Evolutionary conservation across 495 filamentous ascomycete genomes (phyloP).

Genomic region (Aspergillus diversus): DNA sequence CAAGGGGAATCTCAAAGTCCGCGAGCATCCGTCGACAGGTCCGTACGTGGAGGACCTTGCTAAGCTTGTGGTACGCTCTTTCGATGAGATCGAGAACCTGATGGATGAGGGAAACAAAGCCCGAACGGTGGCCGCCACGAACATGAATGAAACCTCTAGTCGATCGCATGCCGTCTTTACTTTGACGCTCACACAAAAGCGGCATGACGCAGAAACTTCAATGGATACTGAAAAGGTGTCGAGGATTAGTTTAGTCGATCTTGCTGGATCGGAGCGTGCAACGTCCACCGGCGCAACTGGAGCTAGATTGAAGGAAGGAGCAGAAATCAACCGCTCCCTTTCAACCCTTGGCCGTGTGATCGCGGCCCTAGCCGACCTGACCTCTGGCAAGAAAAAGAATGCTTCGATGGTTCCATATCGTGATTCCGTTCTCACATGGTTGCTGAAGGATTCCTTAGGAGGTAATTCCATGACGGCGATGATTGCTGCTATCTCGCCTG

Average conservation of each 20-base stretch:
- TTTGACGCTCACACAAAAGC: constrained; percentile 90
- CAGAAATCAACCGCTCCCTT: constrained; percentile 96
- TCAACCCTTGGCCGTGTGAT: constrained; percentile 98
- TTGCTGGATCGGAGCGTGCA: constrained; percentile 96
- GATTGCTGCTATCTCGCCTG: constrained; percentile 98
- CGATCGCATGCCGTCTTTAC: constrained; percentile 98
- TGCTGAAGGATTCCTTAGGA: constrained; percentile 95
- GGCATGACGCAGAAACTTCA: constrained; percentile 88
- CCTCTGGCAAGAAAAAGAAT: constrained; percentile 84
- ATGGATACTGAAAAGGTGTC: constrained; percentile 98
- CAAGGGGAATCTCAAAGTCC: constrained; percentile 94
- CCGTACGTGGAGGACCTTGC: constrained; percentile 98
- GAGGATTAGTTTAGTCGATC: constrained; percentile 95
- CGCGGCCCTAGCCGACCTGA: constrained; percentile 90
- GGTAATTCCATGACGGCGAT: constrained; percentile 99
- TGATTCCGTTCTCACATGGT: constrained; percentile 95
- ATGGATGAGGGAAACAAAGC: constrained; percentile 99
- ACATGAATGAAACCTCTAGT: constrained; percentile 99
- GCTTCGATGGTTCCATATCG: constrained; percentile 89
- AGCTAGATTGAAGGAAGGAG: constrained; percentile 94
- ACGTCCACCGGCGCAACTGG: constrained; percentile 95
- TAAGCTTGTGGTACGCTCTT: constrained; percentile 95
- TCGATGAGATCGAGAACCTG: constrained; percentile 91
- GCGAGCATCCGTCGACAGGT: constrained; percentile 96
- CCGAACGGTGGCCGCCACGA: constrained; percentile 95